These are phyloP conservation scores for Melanopsichium pennsylvanicum DNA, from an alignment of 1,284 basidiomycete species.

Conservation along the genomic window DNA sequence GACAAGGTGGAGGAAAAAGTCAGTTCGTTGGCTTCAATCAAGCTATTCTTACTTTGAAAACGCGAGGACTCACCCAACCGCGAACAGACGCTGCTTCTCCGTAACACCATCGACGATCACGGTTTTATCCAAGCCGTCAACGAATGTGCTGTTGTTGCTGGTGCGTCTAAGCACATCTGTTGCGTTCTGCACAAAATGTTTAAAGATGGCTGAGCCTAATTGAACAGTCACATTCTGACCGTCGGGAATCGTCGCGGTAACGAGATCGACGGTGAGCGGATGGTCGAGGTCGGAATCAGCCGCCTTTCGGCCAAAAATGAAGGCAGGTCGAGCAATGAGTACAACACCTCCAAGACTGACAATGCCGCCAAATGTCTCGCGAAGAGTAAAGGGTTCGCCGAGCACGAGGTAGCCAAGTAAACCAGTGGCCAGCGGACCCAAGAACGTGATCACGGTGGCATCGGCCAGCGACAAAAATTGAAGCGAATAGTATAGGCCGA, in stretches of 20 bases:
- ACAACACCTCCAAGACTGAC: slow-evolving; percentile 73
- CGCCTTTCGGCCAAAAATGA: slow-evolving; percentile 39
- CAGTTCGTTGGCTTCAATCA: background rate
- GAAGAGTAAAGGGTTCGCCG: slow-evolving; percentile 73
- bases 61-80: slow-evolving; percentile 68
- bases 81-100: slow-evolving; percentile 69
- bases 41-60: too few relatives aligned
- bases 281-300: slow-evolving; percentile 31
- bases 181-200: slow-evolving; percentile 17
- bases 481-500: slow-evolving; percentile 76
- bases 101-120: slow-evolving; percentile 52
- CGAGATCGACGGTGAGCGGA: slow-evolving; percentile 3
- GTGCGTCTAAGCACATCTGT: slow-evolving; percentile 6
- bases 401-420: slow-evolving; percentile 76
- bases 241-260: background rate
- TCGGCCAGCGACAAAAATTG: slow-evolving; percentile 77
- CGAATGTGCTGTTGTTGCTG: background rate
- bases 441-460: slow-evolving; percentile 78
- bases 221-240: slow-evolving; percentile 9
- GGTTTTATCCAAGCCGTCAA: background rate
- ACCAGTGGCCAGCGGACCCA: slow-evolving; percentile 76
- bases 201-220: slow-evolving; percentile 8
- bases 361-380: slow-evolving; percentile 74
- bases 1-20: background rate
- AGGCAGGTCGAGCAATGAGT: slow-evolving; percentile 68